Conservation (phyloP, 352 stramenopile genomes). For the Phytophthora constricta region DNA sequence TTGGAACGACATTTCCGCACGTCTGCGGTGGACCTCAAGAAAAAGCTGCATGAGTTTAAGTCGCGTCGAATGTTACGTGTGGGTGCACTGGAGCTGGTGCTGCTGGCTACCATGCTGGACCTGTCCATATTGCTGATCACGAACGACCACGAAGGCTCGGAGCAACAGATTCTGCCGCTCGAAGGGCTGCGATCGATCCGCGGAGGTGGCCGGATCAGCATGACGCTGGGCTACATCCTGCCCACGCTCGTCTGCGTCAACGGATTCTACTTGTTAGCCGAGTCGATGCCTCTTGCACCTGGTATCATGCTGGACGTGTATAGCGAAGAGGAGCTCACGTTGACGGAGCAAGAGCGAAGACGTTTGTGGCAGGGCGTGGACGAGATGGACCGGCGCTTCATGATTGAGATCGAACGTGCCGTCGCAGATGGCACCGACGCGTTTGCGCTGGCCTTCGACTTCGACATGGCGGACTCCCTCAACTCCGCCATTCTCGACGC, state of each 20-base stretch:
- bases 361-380: conserved; percentile 78
- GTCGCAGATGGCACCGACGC: conserved; percentile 30
- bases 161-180: conserved; percentile 70
- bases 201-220: conserved; percentile 49
- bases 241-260: conserved; percentile 74
- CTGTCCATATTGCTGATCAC: conserved; percentile 76
- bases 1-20: conserved; percentile 65
- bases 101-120: conserved; percentile 82
- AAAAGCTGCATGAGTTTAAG: conserved; percentile 82
- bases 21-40: conserved; percentile 73
- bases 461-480: conserved; percentile 66
- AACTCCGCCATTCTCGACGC: conserved; percentile 81
- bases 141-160: conserved; percentile 79
- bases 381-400: conserved; percentile 75
- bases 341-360: conserved; percentile 30
- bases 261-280: conserved; percentile 71
- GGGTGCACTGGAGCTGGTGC: conserved; percentile 67
- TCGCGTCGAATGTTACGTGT: conserved; percentile 58
- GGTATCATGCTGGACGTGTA: conserved; percentile 9
- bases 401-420: conserved; percentile 62
- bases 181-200: conserved; percentile 56
- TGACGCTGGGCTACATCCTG: conserved; percentile 79
- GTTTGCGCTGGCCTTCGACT: conserved; percentile 53
- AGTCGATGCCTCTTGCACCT: conserved; percentile 20
- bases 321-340: conserved; percentile 16